Conservation (phyloP, 345 rosid genomes). For the Eucalyptus erythrocorys region DNA sequence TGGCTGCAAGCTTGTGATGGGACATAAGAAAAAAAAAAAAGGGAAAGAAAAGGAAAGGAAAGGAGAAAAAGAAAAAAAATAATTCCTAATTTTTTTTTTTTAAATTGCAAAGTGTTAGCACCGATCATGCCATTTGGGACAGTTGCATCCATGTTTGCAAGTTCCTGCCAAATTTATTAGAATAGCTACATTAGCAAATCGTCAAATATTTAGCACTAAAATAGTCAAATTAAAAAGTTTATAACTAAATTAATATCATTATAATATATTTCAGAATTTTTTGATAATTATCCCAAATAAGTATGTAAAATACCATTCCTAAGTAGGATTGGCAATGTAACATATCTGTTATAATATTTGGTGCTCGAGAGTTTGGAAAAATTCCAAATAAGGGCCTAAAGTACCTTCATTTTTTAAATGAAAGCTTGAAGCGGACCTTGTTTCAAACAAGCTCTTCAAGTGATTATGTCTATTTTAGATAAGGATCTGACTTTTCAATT, state of each 20-base stretch:
- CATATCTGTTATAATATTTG: background rate
- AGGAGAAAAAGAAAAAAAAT: background rate
- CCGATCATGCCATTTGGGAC: rapidly evolving
- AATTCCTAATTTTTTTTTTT: background rate
- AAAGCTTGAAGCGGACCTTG: rapidly evolving
- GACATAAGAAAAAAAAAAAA: background rate
- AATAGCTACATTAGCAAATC: background rate
- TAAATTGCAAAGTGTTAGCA: background rate
- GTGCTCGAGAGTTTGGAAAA: background rate
- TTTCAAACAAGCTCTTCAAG: too few relatives aligned
- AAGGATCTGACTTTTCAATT: too few relatives aligned
- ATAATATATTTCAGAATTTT: background rate
- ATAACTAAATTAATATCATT: background rate
- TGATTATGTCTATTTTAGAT: too few relatives aligned
- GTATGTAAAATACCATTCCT: background rate
- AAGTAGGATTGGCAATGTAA: background rate
- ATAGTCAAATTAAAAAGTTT: background rate
- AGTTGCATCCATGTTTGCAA: rapidly evolving
- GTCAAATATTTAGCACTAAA: background rate
- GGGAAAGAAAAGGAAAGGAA: background rate
- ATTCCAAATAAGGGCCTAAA: too few relatives aligned
- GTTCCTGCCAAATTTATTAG: rapidly evolving
- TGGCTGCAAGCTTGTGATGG: rapidly evolving
- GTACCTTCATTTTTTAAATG: too few relatives aligned
- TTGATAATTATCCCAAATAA: background rate